These are phyloP conservation scores for Xenoacremonium recifei DNA, from an alignment of 2,329 filamentous ascomycete genomes.

Conservation along the genomic window DNA sequence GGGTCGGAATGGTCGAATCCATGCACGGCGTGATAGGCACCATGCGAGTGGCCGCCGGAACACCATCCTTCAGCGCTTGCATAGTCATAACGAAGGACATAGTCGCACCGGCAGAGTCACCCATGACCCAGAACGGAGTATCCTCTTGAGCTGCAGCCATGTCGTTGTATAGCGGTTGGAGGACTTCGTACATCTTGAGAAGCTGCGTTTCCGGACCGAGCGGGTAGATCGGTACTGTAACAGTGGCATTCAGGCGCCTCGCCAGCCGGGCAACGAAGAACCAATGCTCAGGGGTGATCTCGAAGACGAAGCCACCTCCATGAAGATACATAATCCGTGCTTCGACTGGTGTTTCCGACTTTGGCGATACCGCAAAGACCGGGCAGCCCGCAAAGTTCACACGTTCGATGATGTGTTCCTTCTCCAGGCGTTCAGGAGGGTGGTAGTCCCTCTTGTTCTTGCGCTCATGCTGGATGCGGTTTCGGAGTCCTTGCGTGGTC, in stretches of 20 bases:
- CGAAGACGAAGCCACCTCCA: constrained; percentile 31
- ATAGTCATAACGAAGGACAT: constrained; percentile 31
- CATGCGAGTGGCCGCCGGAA: constrained; percentile 23
- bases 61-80: constrained; percentile 23
- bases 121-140: constrained; percentile 28
- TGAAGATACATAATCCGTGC: constrained; percentile 31
- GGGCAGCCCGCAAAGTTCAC: constrained; percentile 14
- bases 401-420: constrained; percentile 25
- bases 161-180: constrained; percentile 31
- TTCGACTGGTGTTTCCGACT: constrained; percentile 26
- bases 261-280: constrained; percentile 24
- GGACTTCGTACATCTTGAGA: constrained; percentile 30
- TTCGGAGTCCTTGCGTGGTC: constrained; percentile 21
- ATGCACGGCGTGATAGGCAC: constrained; percentile 30
- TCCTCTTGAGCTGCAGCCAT: constrained; percentile 26
- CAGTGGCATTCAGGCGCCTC: constrained; percentile 27
- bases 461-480: constrained; percentile 22
- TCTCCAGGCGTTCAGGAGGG: constrained; percentile 24
- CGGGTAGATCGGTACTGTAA: constrained; percentile 32
- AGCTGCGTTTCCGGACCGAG: constrained; percentile 30
- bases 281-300: constrained; percentile 29
- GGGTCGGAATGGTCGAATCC: constrained; percentile 28
- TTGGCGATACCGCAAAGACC: constrained; percentile 30
- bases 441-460: constrained; percentile 14
- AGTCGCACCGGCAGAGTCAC: constrained; percentile 31